Evolutionary conservation across 176 grass and related monocot species (phyloP), one percentile per base, ranked within the genome.

Genomic region (Thinopyrum elongatum): DNA sequence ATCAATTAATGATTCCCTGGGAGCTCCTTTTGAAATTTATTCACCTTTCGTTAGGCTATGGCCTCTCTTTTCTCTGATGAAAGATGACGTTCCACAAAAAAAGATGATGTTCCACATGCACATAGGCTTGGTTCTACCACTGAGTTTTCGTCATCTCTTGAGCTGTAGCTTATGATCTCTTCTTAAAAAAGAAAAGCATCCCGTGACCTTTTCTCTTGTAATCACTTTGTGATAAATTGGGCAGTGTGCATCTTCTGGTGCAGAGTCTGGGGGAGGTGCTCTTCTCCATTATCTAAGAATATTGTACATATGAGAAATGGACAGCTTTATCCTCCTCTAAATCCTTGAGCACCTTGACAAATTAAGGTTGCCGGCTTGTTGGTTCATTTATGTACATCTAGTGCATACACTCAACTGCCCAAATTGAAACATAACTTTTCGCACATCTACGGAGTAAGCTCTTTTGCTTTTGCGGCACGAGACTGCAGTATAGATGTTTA

Each of bases 391-490:
- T 41, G 72, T 76, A 41, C 68, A 86, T 74, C 29, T 47, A 82
- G 41, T 15, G 30, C 30, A 75, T 69, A 35, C 14, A 66, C 27
- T 85, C 31, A 76, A 49, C 34, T 84, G 73, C 41, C n/a, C 21
- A 78, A 86, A 82, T 8, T 83, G 65, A 14, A 65, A 44, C 80
- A 47, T 47, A 76, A 58, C 39, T 67, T 73, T 79, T 87, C 25
- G 30, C 39, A 38, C 60, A 47, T 58, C 6, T 75, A 71, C 27
- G 64, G 73, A 90, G 80, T 44, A 59, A 79, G 28, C 25, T 42
- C 6, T 14, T 55, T 75, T 74, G 27, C 30, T 64, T 82, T 41
- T 28, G 9, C 7, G 21, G 53, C 55, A 65, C 30, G n/a, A 58
- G 19, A 72, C 8, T 11, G 73, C 15, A 76, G 38, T 71, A 25